phyloP scores from a whole-genome alignment of 371 early-diverging fungal species.

The Ordospora colligata region DNA sequence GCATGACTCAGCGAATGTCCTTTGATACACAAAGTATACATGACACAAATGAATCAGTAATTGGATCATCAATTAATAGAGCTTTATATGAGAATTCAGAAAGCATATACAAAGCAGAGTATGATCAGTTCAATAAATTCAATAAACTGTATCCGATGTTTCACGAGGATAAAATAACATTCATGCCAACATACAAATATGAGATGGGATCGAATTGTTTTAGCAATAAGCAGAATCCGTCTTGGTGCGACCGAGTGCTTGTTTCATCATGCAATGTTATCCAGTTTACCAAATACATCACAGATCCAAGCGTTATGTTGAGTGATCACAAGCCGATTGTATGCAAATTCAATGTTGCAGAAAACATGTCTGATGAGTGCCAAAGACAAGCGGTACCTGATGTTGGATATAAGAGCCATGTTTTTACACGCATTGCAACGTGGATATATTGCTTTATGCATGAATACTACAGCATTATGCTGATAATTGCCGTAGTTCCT shows the following conservation, averaged over 20 bases:
- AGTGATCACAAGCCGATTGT: constrained; percentile 43
- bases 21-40: too few species aligned
- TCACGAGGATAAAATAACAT: constrained; percentile 9
- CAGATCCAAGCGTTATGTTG: not conserved
- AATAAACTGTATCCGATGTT: constrained; percentile 8
- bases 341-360: not conserved
- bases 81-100: not conserved
- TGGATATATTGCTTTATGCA: not conserved
- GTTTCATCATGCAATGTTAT: not conserved
- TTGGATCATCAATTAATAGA: not conserved
- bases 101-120: too few species aligned
- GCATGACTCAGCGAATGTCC: not conserved
- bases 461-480: not conserved
- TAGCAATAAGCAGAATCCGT: constrained; percentile 12
- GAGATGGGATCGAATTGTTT: not conserved
- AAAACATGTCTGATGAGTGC: not conserved
- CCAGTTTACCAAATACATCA: constrained; percentile 1
- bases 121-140: constrained; percentile 14
- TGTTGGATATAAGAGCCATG: not conserved
- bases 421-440: not conserved
- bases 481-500: not conserved
- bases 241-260: constrained; percentile 43
- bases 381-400: not conserved
- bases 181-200: constrained; percentile 34
- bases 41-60: not conserved